Evolutionary conservation across 768 basidiomycete genomes (phyloP).

Genomic region (Zangia roseola): DNA sequence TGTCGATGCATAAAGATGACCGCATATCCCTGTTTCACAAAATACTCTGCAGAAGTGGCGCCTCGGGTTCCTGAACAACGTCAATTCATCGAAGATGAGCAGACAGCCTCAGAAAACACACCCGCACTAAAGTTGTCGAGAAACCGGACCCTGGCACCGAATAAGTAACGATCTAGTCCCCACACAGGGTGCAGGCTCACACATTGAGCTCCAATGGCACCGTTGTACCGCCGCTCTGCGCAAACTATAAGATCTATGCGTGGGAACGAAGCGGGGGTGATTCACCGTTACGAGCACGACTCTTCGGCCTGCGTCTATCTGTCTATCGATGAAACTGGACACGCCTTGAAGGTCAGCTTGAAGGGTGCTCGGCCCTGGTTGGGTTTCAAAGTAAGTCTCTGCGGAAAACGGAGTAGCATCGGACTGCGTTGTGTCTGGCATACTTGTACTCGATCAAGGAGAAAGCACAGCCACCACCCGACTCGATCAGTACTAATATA

Average conservation of each 20-base stretch:
- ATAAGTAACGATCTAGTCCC: constrained; percentile 17
- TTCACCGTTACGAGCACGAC: constrained; percentile 95
- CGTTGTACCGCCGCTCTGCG: constrained; percentile 95
- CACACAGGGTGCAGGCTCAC: constrained; percentile 53
- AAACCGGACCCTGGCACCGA: constrained; percentile 79
- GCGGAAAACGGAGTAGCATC: constrained; percentile 61
- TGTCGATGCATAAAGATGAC: constrained; percentile 99
- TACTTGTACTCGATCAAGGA: constrained; percentile 2
- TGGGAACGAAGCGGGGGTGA: constrained; percentile 9
- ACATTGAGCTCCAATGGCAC: constrained; percentile 98
- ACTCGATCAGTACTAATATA: too few relatives aligned
- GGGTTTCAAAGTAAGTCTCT: constrained; percentile 87
- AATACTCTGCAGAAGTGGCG: constrained; percentile 97
- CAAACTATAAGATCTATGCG: constrained; percentile 12
- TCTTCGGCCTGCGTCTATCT: constrained; percentile 60
- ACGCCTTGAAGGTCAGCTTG: constrained; percentile 65
- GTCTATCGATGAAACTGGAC: constrained; percentile 66
- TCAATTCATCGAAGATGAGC: background rate
- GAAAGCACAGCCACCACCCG: constrained; percentile 17
- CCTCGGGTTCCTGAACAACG: constrained; percentile 80
- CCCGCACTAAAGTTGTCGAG: constrained; percentile 99
- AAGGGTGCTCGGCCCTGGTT: constrained; percentile 73
- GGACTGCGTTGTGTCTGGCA: constrained; percentile 17
- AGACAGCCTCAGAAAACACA: constrained; percentile 34
- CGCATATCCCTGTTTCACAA: constrained; percentile 89